Evolutionary conservation across 208 protist species (phyloP).

Genomic region (Leptomonas pyrrhocoris): DNA sequence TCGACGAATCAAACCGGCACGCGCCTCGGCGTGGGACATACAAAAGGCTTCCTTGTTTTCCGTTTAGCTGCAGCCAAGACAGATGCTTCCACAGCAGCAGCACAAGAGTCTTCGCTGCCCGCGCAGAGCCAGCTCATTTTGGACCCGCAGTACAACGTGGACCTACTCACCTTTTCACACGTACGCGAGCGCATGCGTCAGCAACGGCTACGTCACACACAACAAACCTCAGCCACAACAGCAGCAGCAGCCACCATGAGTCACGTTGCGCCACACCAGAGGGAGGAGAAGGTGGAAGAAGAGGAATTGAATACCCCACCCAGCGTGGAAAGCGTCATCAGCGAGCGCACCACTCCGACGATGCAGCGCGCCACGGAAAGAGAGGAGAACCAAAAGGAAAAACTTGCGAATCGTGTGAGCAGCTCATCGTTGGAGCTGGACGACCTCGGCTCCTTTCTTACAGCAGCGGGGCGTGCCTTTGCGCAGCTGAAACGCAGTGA

Average conservation of each 20-base stretch:
- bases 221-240: conserved; percentile 7
- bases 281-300: too few species aligned
- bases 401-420: background rate
- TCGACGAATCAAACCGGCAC: conserved; percentile 65
- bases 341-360: background rate
- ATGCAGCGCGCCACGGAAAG: background rate
- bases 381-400: background rate
- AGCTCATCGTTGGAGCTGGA: conserved; percentile 2
- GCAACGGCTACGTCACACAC: background rate
- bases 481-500: conserved; percentile 23
- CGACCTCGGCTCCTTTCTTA: conserved; percentile 24
- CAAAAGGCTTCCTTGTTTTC: conserved; percentile 75
- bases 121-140: conserved; percentile 30
- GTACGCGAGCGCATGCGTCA: conserved; percentile 29
- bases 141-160: conserved; percentile 47
- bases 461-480: conserved; percentile 20
- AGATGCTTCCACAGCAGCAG: background rate
- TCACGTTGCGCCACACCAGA: too few species aligned
- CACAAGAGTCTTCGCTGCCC: conserved; percentile 3
- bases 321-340: background rate
- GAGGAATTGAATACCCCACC: background rate
- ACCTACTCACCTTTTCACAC: conserved; percentile 31
- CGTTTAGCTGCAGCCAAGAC: conserved; percentile 24
- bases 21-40: conserved; percentile 71
- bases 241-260: background rate